These are phyloP conservation scores for Monilinia aucupariae DNA, from an alignment of 2,329 filamentous ascomycete species.

Conservation along the genomic window DNA sequence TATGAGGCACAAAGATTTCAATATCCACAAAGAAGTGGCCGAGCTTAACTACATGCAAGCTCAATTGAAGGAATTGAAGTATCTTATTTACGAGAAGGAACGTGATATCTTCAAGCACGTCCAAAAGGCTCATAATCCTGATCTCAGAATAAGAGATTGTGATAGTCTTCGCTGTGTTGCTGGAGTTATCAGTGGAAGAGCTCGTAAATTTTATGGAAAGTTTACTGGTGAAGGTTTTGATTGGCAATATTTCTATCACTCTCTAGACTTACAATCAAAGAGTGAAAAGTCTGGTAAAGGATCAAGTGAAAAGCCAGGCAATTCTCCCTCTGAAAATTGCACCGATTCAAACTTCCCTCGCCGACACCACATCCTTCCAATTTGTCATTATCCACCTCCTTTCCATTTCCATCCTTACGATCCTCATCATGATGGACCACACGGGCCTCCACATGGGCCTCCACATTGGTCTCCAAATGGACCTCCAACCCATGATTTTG, in stretches of 20 bases:
- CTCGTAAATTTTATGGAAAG: slow-evolving; percentile 35
- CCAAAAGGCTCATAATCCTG: slow-evolving; percentile 33
- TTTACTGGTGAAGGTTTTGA: slow-evolving; percentile 21
- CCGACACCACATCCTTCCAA: slow-evolving; percentile 23
- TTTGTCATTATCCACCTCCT: slow-evolving; percentile 28
- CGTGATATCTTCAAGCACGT: slow-evolving; percentile 33
- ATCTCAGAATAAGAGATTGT: slow-evolving; percentile 36
- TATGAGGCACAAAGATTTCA: slow-evolving; percentile 20
- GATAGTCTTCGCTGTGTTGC: slow-evolving; percentile 42
- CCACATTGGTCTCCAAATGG: no score
- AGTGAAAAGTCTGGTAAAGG: neutral
- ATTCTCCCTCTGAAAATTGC: slow-evolving; percentile 24
- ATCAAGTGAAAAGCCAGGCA: slow-evolving; percentile 12
- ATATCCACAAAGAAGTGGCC: slow-evolving; percentile 41
- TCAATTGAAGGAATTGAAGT: slow-evolving; percentile 40
- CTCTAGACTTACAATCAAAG: slow-evolving; percentile 11
- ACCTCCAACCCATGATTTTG: slow-evolving; percentile 1
- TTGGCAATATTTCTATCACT: slow-evolving; percentile 16
- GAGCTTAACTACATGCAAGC: slow-evolving; percentile 42
- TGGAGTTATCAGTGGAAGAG: slow-evolving; percentile 38
- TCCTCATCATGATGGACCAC: slow-evolving; percentile 12
- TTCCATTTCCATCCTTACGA: neutral
- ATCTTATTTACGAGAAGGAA: slow-evolving; percentile 42
- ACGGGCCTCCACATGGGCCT: slow-evolving; percentile 15
- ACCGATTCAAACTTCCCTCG: slow-evolving; percentile 29